Conservation (phyloP, 73 alveolate genomes). For the Paramecium bursaria region DNA sequence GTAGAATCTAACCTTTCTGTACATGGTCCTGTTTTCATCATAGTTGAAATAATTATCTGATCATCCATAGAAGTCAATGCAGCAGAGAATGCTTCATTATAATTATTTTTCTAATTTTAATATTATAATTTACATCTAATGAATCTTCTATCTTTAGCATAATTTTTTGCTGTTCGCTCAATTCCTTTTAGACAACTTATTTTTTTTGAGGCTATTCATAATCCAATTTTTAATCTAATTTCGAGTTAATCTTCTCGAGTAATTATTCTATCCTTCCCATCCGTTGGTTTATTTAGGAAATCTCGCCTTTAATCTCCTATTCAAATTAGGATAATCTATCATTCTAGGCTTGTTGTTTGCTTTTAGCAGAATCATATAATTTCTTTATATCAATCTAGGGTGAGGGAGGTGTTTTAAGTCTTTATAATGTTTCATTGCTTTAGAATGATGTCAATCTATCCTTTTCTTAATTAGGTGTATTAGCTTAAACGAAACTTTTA, state of each 20-base stretch:
- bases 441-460: background rate
- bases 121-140: background rate
- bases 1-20: slow-evolving; percentile 41
- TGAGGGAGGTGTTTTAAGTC: background rate
- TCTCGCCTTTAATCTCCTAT: background rate
- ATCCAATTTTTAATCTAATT: background rate
- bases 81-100: slow-evolving; percentile 31
- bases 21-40: slow-evolving; percentile 58
- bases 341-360: background rate
- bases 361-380: slow-evolving; percentile 47
- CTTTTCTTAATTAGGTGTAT: background rate
- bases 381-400: background rate
- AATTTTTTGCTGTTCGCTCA: background rate
- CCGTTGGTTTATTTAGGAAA: background rate
- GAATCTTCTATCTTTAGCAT: background rate
- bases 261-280: slow-evolving; percentile 29
- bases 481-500: too few relatives aligned
- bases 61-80: slow-evolving; percentile 59
- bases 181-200: background rate
- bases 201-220: background rate
- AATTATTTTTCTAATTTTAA: slow-evolving; percentile 21
- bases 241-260: background rate
- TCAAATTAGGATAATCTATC: background rate
- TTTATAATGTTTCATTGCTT: background rate
- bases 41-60: slow-evolving; percentile 32